phyloP scores from a whole-genome alignment of 1,139 yeast genomes.

The Arxiozyma heterogenica region DNA sequence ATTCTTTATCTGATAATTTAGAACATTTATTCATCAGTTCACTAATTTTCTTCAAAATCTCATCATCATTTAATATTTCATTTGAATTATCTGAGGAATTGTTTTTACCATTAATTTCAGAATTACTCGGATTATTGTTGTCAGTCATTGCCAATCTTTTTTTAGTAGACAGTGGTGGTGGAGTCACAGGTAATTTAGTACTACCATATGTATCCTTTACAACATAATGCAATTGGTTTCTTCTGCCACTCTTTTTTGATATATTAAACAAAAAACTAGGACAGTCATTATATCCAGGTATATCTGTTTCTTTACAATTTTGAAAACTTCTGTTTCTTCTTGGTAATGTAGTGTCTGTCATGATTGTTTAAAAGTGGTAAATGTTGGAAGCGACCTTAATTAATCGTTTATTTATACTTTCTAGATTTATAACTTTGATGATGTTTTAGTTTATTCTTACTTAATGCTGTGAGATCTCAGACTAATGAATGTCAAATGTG shows the following conservation, averaged over 20 bases:
- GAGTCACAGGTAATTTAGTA: slow-evolving; percentile 16
- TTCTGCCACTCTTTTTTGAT: slow-evolving; percentile 8
- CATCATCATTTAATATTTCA: slow-evolving; percentile 2
- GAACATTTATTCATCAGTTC: slow-evolving; percentile 12
- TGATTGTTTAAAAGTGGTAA: not conserved
- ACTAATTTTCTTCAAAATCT: slow-evolving; percentile 14
- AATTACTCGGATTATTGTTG: not conserved
- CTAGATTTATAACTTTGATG: not conserved
- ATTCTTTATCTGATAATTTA: slow-evolving; percentile 20
- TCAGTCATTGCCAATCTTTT: not conserved
- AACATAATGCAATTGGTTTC: slow-evolving; percentile 3
- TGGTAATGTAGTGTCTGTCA: not conserved
- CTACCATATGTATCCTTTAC: slow-evolving; percentile 19
- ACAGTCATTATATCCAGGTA: slow-evolving; percentile 32
- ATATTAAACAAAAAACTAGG: slow-evolving; percentile 27
- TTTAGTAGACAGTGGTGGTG: slow-evolving; percentile 9
- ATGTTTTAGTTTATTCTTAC: no score
- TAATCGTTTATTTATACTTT: not conserved
- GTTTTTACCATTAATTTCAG: not conserved
- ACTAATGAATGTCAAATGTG: not conserved
- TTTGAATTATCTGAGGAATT: not conserved
- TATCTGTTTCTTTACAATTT: slow-evolving; percentile 29
- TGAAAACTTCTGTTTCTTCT: slow-evolving; percentile 20
- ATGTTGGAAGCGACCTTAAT: no score
- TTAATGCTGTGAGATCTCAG: no score